Percentiles rank a stretch among this genome's conserved stretches.
Evolutionary conservation across 2,329 filamentous ascomycete species (phyloP).

Genomic region (Xenosphaeropsis pyriputrescens): DNA sequence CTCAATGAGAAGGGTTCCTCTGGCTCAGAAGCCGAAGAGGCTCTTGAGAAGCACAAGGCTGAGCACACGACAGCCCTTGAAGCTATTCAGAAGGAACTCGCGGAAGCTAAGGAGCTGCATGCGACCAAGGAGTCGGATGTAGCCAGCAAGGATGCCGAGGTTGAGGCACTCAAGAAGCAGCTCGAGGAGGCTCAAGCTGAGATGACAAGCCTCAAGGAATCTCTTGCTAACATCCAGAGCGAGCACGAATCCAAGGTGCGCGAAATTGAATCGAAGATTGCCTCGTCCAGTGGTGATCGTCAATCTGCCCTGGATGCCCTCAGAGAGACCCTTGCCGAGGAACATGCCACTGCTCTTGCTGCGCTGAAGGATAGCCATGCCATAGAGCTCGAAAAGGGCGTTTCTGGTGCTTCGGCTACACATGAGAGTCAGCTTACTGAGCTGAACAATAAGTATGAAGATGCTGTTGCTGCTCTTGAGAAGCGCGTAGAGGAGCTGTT

Average conservation of each 20-base stretch:
- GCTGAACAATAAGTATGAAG: constrained; percentile 34
- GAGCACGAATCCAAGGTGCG: constrained; percentile 31
- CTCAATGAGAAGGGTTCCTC: constrained; percentile 10
- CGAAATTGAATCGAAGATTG: constrained; percentile 27
- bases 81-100: constrained; percentile 23
- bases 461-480: constrained; percentile 31
- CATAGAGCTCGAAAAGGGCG: constrained; percentile 31
- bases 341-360: constrained; percentile 33
- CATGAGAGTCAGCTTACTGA: constrained; percentile 34
- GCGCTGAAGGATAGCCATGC: constrained; percentile 38
- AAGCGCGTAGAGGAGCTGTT: constrained; percentile 38
- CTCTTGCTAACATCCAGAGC: constrained; percentile 27
- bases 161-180: constrained; percentile 17
- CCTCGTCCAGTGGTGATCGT: constrained; percentile 27
- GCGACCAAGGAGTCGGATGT: constrained; percentile 13
- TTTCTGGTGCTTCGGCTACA: constrained; percentile 24
- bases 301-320: constrained; percentile 27
- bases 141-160: constrained; percentile 12
- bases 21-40: constrained; percentile 25
- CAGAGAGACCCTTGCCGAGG: constrained; percentile 30
- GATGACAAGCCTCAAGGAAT: constrained; percentile 30
- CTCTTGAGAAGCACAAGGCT: constrained; percentile 30
- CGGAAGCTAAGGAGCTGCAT: constrained; percentile 24
- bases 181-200: constrained; percentile 30
- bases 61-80: constrained; percentile 18